Conservation (phyloP, 176 grass and related monocot species). For the Carex pumila region DNA sequence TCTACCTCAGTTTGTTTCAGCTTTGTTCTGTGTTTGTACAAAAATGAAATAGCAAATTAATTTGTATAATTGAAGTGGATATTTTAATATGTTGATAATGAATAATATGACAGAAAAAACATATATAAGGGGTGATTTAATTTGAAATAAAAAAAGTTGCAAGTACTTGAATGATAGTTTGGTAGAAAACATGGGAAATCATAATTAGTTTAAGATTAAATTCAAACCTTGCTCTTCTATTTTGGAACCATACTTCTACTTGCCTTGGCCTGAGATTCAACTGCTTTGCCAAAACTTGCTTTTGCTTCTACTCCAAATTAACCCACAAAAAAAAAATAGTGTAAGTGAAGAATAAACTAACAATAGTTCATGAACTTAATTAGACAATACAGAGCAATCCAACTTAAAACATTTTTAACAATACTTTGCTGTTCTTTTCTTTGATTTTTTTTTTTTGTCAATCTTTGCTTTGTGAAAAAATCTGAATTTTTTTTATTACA, state of each 20-base stretch:
- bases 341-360: background rate
- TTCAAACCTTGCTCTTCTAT: slow-evolving; percentile 82
- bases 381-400: background rate
- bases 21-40: slow-evolving; percentile 60
- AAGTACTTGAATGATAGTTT: background rate
- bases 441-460: background rate
- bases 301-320: slow-evolving; percentile 73
- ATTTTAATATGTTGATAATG: background rate
- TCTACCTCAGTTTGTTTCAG: slow-evolving; percentile 97
- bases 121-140: background rate
- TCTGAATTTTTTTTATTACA: background rate
- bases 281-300: slow-evolving; percentile 83
- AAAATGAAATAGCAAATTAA: background rate
- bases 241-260: slow-evolving; percentile 99
- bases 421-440: background rate
- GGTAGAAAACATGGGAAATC: background rate
- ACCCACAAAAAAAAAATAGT: background rate
- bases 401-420: background rate
- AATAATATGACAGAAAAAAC: background rate
- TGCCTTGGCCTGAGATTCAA: slow-evolving; percentile 88
- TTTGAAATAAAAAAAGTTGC: background rate
- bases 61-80: background rate
- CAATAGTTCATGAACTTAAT: background rate
- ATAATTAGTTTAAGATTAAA: slow-evolving; percentile 1
- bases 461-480: background rate